Evolutionary conservation across 352 stramenopile genomes (phyloP).

Genomic region (Peronospora belbahrii): DNA sequence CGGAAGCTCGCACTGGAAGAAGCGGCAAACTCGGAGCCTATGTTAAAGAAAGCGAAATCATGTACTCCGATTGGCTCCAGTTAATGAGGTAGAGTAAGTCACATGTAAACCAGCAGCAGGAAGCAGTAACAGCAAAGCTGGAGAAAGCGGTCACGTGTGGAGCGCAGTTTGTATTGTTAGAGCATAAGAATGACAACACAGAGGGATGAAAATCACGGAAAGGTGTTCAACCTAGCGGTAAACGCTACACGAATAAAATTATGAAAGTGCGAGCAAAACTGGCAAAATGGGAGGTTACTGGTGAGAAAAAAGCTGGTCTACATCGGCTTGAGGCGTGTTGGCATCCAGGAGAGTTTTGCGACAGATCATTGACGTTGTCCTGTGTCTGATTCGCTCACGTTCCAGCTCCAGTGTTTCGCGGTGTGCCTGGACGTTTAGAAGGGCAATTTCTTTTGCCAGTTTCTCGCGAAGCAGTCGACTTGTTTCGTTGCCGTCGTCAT

Average conservation of each 20-base stretch:
- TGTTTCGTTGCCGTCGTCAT: slow-evolving; percentile 9
- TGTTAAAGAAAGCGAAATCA: slow-evolving; percentile 69
- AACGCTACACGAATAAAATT: neutral
- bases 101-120: slow-evolving; percentile 19
- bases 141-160: slow-evolving; percentile 12
- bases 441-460: slow-evolving; percentile 19
- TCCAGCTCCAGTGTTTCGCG: slow-evolving; percentile 31
- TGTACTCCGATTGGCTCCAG: slow-evolving; percentile 66
- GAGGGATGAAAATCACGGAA: slow-evolving; percentile 24
- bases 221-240: neutral
- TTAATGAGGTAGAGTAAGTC: slow-evolving; percentile 19
- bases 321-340: slow-evolving; percentile 13
- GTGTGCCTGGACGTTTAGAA: slow-evolving; percentile 23
- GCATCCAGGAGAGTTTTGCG: slow-evolving; percentile 28
- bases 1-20: slow-evolving; percentile 59
- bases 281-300: slow-evolving; percentile 8
- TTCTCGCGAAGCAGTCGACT: slow-evolving; percentile 13
- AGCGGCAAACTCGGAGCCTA: slow-evolving; percentile 37
- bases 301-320: slow-evolving; percentile 22
- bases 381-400: slow-evolving; percentile 29
- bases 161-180: slow-evolving; percentile 26
- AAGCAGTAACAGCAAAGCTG: slow-evolving; percentile 17
- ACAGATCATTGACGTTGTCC: slow-evolving; percentile 24
- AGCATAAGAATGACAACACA: slow-evolving; percentile 30
- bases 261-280: neutral